A percentile compares a stretch with the other conserved stretches of the same genome.
Conservation (phyloP, 2,329 filamentous ascomycete genomes). For the Ophiostoma quercus region DNA sequence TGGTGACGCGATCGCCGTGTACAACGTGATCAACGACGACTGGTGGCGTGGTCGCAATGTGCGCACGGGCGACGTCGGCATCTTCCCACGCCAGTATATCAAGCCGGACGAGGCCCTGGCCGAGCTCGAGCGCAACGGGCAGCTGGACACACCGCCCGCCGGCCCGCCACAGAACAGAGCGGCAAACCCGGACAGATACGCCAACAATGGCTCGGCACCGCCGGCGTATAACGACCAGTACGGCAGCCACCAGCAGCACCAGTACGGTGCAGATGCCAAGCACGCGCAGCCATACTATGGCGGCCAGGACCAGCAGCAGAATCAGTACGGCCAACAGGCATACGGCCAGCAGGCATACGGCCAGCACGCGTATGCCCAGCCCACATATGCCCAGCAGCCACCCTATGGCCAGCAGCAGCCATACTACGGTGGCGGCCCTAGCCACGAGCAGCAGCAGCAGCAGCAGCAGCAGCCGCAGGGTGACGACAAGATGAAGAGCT, state of each 20-base stretch:
- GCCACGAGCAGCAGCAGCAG: slow-evolving; percentile 41
- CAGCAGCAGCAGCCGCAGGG: slow-evolving; percentile 35
- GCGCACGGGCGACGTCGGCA: slow-evolving; percentile 77
- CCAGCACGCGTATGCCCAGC: slow-evolving; percentile 27
- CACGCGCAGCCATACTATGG: slow-evolving; percentile 16
- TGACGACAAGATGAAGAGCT: slow-evolving; percentile 61
- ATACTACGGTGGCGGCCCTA: slow-evolving; percentile 35
- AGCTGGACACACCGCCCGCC: slow-evolving; percentile 33
- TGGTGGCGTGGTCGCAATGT: slow-evolving; percentile 93
- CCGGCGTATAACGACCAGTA: slow-evolving; percentile 24
- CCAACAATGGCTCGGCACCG: slow-evolving; percentile 28
- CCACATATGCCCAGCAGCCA: slow-evolving; percentile 22
- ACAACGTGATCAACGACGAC: slow-evolving; percentile 92
- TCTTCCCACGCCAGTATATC: slow-evolving; percentile 91
- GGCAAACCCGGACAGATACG: slow-evolving; percentile 23
- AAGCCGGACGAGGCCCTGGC: slow-evolving; percentile 51
- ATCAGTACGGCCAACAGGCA: slow-evolving; percentile 13
- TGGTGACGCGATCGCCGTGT: slow-evolving; percentile 73
- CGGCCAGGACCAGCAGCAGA: slow-evolving; percentile 21
- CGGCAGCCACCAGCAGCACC: slow-evolving; percentile 17
- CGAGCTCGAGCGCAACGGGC: slow-evolving; percentile 24
- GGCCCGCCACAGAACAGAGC: slow-evolving; percentile 20
- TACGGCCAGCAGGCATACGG: slow-evolving; percentile 29
- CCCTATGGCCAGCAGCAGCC: slow-evolving; percentile 37
- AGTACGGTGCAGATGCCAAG: slow-evolving; percentile 14